Evolutionary conservation across 164 flowering plant species (phyloP), one percentile per base, ranked within the genome.

Genomic region (Annona squamosa): DNA sequence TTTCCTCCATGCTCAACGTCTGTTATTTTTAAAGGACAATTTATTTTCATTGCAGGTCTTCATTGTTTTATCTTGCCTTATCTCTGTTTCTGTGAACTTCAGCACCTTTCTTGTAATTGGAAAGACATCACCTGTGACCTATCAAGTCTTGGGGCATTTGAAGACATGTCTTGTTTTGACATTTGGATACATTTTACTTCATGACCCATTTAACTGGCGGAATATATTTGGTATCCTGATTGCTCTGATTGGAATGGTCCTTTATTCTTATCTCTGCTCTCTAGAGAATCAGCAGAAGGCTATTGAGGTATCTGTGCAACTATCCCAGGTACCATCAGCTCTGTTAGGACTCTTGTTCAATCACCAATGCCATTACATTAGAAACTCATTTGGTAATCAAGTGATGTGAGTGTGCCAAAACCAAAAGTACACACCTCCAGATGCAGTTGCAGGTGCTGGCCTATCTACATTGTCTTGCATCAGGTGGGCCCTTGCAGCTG

Each of bases 81-180:
- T 95, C 56, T 87, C 99, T 19, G 94, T 95, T 57, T 91, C 98
- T 66, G 99, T 95, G 37, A 95, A 95, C 85, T 95, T 94, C 73
- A 94, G 99, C 77, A 94, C 99, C 5, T 94, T 94, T 83, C 85
- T 94, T 71, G 99, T 94, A 12, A 95, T 95, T 74, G 99, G 99
- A 46, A 95, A 95, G 82, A 95, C 99, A 59, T 95, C 99, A 64
- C 93, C 99, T 5, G 99, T 95, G 63, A 95, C 99, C 18, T 95
- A 95, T 82, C 99, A 95, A 77, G 99, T 95, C 67, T 85, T 95
- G 47, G 99, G 99, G 65, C 99, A 95, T 82, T 79, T 93, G 73
- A 95, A 95, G 77, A 94, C 99, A 69, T 94, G 99, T 79, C 84
- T 94, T 42, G 97, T 94, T 73, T 80, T 94, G 85, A 93, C 87